Conservation (phyloP, 768 basidiomycete genomes). For the Lenzites betulinus region DNA sequence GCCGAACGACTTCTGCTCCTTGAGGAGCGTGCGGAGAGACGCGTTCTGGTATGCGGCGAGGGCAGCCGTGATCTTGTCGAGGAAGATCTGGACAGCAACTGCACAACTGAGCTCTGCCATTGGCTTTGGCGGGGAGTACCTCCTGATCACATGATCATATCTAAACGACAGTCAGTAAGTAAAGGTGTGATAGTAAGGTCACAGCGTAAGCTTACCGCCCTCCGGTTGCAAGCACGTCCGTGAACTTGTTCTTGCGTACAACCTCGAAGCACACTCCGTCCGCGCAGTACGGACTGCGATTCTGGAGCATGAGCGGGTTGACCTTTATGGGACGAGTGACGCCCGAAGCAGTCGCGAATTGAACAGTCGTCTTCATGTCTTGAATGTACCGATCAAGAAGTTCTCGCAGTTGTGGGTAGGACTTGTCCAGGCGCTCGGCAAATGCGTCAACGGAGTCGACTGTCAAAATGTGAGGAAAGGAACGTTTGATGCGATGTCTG, state of each 20-base stretch:
- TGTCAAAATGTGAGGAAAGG: slow-evolving; percentile 26
- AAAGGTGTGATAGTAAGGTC: background rate
- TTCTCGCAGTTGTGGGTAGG: slow-evolving; percentile 53
- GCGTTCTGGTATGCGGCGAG: slow-evolving; percentile 69
- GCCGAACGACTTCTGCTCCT: slow-evolving; percentile 81
- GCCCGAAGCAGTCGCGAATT: slow-evolving; percentile 60
- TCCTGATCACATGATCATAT: slow-evolving; percentile 70
- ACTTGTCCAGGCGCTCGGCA: slow-evolving; percentile 56
- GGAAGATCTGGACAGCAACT: slow-evolving; percentile 71
- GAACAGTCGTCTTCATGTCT: slow-evolving; percentile 65
- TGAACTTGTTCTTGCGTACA: slow-evolving; percentile 61
- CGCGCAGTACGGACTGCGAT: slow-evolving; percentile 64
- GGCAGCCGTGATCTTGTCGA: slow-evolving; percentile 74
- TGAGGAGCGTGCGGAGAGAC: slow-evolving; percentile 68
- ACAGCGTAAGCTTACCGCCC: slow-evolving; percentile 58
- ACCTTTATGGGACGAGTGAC: slow-evolving; percentile 65
- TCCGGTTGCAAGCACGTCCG: slow-evolving; percentile 77
- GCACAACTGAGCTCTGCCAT: slow-evolving; percentile 61
- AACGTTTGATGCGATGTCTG: background rate
- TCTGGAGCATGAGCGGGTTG: slow-evolving; percentile 73
- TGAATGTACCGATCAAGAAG: slow-evolving; percentile 53
- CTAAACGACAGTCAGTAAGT: slow-evolving; percentile 39
- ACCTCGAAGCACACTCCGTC: slow-evolving; percentile 79
- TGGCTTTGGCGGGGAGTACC: slow-evolving; percentile 57
- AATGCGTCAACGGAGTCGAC: slow-evolving; percentile 66